A percentile compares a stretch with the other conserved stretches of the same genome.
phyloP scores from a whole-genome alignment of 2,329 filamentous ascomycete genomes.

The Trichoderma sp. region DNA sequence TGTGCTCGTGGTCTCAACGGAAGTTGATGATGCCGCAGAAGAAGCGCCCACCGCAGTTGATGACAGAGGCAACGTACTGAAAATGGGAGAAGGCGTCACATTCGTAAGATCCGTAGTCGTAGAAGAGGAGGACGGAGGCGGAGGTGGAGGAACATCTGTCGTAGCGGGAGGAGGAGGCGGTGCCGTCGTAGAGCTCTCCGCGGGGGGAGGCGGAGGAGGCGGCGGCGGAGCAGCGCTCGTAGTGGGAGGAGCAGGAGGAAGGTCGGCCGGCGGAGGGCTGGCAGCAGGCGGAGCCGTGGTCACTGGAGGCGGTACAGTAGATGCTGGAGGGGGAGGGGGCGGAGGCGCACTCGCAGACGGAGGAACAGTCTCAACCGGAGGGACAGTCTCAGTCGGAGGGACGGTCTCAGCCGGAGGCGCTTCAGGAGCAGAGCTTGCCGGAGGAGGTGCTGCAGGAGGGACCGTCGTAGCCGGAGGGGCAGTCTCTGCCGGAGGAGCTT shows the following conservation, averaged over 20 bases:
- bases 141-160: neutral
- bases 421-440: constrained; percentile 13
- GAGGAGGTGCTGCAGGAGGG: too few species aligned
- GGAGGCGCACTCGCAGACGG: neutral
- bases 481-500: constrained; percentile 1
- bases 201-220: neutral
- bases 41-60: neutral
- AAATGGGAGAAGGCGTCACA: neutral
- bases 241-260: neutral
- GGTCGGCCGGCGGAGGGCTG: neutral
- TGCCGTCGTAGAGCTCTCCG: neutral
- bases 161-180: neutral
- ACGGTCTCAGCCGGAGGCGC: neutral
- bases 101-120: neutral
- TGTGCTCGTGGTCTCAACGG: neutral
- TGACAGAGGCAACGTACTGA: neutral
- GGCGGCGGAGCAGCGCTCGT: neutral
- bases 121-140: neutral
- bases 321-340: neutral
- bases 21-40: neutral
- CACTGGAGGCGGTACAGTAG: neutral
- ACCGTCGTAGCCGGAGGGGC: constrained; percentile 6
- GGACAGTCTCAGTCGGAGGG: constrained; percentile 8
- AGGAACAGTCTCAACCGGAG: constrained; percentile 9
- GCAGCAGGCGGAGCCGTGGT: neutral